Base-by-base conservation (phyloP, 345 rosid genomes). In the Sonneratia alba region DNA sequence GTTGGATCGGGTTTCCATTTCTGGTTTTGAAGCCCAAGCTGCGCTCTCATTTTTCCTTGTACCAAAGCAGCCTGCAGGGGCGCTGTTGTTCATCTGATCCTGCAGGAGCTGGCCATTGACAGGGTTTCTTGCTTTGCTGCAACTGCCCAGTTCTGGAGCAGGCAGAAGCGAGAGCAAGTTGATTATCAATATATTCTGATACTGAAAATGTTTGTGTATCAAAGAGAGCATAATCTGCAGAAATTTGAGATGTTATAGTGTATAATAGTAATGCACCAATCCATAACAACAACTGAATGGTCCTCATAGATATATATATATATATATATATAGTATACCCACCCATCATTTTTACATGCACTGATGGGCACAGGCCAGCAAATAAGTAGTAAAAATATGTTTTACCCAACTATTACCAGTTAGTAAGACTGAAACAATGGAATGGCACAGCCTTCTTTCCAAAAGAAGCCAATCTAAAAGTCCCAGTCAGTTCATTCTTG, bases 111-210 rank as follows among this genome's bases (percentile, higher is more conserved):
- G 86, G 43, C 27, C 68, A 40, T 69, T 70, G 0, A 37, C 21
- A 7, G 79, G 62, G 73, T 81, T 70, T 45, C 79, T 77, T 53
- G 81, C 74, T 71, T 79, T 81, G 3, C 75, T 77, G 15, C 66
- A 74, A 62, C 72, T 72, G 74, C 77, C 71, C 57, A 79, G 75
- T 32, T 84, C 87, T 83, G 68, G 63, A 53, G 63, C n/a, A n/a
- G 61, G 53, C 42, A 14, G 53, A 49, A 22, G 32, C 65, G 40
- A 69, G n/a, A 34, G 37, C 55, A 67, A 7, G 71, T 43, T 66
- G 43, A 38, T 36, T 13, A 62, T 27, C 19, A 24, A 24, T 9
- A 59, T 59, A 59, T 34, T 27, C 38, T 14, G 38, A 13, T 27
- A 61, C 65, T 5, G 36, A 53, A 62, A 27, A 62, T 10, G 37